Evolutionary conservation across 2,329 filamentous ascomycete genomes (phyloP).

Genomic region (Cladobotryum mycophilum): DNA sequence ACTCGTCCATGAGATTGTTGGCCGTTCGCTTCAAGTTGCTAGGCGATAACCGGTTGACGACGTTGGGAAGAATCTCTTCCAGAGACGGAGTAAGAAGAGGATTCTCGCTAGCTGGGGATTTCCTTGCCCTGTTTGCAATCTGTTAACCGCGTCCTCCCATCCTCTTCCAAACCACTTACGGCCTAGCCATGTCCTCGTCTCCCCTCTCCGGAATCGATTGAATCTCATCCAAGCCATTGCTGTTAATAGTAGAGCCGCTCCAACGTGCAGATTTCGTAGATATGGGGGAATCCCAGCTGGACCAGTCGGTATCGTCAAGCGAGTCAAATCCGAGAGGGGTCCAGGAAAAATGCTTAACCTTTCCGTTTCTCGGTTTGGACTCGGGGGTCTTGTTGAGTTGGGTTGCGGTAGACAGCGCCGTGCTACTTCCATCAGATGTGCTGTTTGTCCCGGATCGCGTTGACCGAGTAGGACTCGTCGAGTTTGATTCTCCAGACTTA

Average conservation of each 20-base stretch:
- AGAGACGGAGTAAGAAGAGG: conserved; percentile 37
- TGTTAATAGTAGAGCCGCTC: conserved; percentile 55
- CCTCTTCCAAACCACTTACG: conserved; percentile 36
- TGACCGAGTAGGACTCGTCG: conserved; percentile 38
- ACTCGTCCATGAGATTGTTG: conserved; percentile 82
- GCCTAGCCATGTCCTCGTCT: conserved; percentile 39
- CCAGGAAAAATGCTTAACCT: conserved; percentile 53
- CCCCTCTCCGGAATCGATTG: conserved; percentile 40
- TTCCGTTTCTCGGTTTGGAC: conserved; percentile 32
- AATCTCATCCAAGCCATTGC: conserved; percentile 36
- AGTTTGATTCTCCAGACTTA: conserved; percentile 35
- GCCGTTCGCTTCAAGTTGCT: conserved; percentile 76
- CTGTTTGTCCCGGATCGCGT: conserved; percentile 37
- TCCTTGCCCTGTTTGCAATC: conserved; percentile 6
- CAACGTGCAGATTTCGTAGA: conserved; percentile 54
- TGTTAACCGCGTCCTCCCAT: neutral
- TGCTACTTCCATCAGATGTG: conserved; percentile 33
- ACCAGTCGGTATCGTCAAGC: conserved; percentile 57
- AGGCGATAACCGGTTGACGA: conserved; percentile 65
- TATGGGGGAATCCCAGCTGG: conserved; percentile 55
- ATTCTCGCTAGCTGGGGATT: conserved; percentile 17
- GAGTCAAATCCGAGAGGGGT: conserved; percentile 51
- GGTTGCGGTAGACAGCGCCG: conserved; percentile 25
- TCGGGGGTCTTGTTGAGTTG: conserved; percentile 24
- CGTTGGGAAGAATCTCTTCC: conserved; percentile 58